A percentile compares a stretch with the other conserved stretches of the same genome.
Evolutionary conservation across 225 moss, liverwort and hornwort species (phyloP).

Genomic region (Rhytidiadelphus loreus): DNA sequence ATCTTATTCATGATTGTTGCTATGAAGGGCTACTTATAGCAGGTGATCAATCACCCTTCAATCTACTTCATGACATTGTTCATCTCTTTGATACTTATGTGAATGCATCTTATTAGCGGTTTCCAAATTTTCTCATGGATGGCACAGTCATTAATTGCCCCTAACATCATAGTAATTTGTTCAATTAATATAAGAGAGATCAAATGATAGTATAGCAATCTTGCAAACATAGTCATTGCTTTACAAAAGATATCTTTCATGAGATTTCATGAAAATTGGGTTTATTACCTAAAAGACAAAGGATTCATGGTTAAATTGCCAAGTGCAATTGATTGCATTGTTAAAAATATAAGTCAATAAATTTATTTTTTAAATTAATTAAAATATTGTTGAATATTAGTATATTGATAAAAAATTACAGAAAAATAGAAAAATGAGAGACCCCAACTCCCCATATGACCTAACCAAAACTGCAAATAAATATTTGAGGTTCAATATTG

Average conservation of each 20-base stretch:
- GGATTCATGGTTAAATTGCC: not conserved
- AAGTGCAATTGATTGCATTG: not conserved
- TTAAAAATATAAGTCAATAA: not conserved
- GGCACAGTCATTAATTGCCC: no score
- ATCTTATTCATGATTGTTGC: not conserved
- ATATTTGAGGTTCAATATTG: not conserved
- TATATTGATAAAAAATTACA: not conserved
- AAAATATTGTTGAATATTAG: no score
- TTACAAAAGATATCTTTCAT: no score
- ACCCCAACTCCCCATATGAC: accelerated
- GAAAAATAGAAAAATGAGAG: not conserved
- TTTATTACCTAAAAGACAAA: not conserved
- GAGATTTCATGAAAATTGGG: not conserved
- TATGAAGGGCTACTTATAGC: not conserved
- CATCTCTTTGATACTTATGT: not conserved
- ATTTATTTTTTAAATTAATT: no score
- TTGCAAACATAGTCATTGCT: not conserved
- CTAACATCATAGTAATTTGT: not conserved
- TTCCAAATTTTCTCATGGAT: not conserved
- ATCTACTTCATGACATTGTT: not conserved
- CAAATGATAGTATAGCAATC: no score
- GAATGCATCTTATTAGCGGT: not conserved
- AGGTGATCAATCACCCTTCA: not conserved
- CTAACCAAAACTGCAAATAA: not conserved
- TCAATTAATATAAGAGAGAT: no score